These are phyloP conservation scores for Eryngium alpinum DNA, from an alignment of 140 eudicot genomes.

Conservation along the genomic window DNA sequence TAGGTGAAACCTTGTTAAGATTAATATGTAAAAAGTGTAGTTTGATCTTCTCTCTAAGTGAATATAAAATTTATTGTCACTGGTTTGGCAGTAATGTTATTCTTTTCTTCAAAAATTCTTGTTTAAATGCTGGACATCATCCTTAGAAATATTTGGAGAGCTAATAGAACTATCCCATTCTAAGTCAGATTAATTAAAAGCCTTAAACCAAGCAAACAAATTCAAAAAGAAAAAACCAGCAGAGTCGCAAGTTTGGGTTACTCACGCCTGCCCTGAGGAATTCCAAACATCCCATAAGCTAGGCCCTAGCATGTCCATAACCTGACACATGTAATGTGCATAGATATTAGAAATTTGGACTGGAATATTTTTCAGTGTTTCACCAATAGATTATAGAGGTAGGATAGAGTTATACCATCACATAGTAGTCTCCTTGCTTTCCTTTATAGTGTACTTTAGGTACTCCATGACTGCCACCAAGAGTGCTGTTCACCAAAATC, in stretches of 20 bases:
- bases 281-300: conserved; percentile 99
- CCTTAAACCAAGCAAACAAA: background rate
- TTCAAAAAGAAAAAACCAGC: background rate
- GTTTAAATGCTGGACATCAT: background rate
- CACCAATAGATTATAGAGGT: background rate
- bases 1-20: background rate
- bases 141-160: background rate
- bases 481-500: conserved; percentile 43
- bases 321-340: conserved; percentile 36
- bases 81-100: too few species aligned
- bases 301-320: conserved; percentile 99
- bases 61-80: background rate
- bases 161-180: background rate
- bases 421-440: conserved; percentile 87
- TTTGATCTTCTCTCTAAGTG: too few species aligned
- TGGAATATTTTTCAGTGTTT: too few species aligned
- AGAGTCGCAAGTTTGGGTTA: conserved; percentile 11
- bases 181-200: background rate
- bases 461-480: conserved; percentile 98
- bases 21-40: background rate
- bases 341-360: background rate
- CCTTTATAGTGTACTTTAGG: conserved; percentile 97
- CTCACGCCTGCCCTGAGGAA: conserved; percentile 80
- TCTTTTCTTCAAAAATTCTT: too few species aligned
- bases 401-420: conserved; percentile 60